These are phyloP conservation scores for Grigorovia transvaalensis DNA, from an alignment of 805 yeast species.

Conservation along the genomic window DNA sequence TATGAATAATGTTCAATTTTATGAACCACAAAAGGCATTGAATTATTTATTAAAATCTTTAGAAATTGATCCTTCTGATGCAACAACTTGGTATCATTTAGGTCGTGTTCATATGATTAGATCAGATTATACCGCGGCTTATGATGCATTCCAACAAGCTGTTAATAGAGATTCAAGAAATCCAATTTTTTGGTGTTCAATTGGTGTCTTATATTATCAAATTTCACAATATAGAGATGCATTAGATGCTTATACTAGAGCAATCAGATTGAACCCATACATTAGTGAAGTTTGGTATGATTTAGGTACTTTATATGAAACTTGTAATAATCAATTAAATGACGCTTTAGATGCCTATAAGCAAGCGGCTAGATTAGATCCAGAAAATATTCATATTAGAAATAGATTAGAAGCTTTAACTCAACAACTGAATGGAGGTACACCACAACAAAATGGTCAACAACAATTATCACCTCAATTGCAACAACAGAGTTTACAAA, in stretches of 20 bases:
- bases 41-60: constrained; percentile 75
- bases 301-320: constrained; percentile 90
- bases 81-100: constrained; percentile 93
- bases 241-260: constrained; percentile 92
- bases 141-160: constrained; percentile 97
- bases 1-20: constrained; percentile 44
- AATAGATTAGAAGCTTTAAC: constrained; percentile 81
- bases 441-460: constrained; percentile 9
- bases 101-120: constrained; percentile 97
- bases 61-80: constrained; percentile 82
- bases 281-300: constrained; percentile 98
- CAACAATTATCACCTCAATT: constrained; percentile 3
- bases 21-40: constrained; percentile 76
- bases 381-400: constrained; percentile 87
- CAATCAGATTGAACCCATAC: constrained; percentile 90
- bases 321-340: constrained; percentile 88
- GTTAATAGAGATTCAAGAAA: constrained; percentile 93
- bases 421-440: constrained; percentile 34
- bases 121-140: constrained; percentile 90
- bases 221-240: constrained; percentile 95
- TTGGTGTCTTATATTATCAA: constrained; percentile 93
- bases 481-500: constrained; percentile 1
- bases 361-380: constrained; percentile 92
- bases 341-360: constrained; percentile 96
- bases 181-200: constrained; percentile 96